Conservation (phyloP, 192 early-diverging fungal genomes). For the Mortierella hygrophila region DNA sequence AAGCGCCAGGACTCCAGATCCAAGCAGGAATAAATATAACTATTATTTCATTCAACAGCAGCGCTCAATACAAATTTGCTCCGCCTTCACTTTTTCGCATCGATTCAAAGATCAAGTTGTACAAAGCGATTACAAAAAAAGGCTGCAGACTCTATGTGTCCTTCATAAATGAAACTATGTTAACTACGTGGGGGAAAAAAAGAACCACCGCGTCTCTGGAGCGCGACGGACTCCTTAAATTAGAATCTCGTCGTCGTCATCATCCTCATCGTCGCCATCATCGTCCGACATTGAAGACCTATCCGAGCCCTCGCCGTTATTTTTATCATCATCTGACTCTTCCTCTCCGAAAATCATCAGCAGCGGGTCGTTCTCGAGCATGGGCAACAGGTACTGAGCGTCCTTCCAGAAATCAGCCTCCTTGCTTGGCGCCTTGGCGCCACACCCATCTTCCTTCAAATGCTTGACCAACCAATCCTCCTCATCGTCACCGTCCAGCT, state of each 20-base stretch:
- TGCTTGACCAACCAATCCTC: slow-evolving; percentile 70
- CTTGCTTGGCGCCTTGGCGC: slow-evolving; percentile 62
- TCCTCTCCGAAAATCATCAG: slow-evolving; percentile 81
- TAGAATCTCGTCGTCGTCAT: slow-evolving; percentile 37
- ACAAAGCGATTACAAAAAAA: not conserved
- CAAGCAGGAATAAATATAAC: slow-evolving; percentile 5
- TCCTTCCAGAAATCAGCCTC: slow-evolving; percentile 80
- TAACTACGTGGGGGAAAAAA: not conserved
- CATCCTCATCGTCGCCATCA: slow-evolving; percentile 25
- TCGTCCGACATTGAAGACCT: slow-evolving; percentile 13
- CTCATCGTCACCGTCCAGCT: not conserved
- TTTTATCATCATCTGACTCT: slow-evolving; percentile 70
- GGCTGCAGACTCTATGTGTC: not conserved
- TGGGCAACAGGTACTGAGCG: slow-evolving; percentile 82
- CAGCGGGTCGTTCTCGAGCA: slow-evolving; percentile 89
- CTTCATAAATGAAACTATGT: not conserved
- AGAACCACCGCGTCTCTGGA: not conserved
- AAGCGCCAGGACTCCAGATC: slow-evolving; percentile 1
- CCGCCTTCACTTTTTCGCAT: not conserved
- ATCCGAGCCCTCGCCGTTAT: slow-evolving; percentile 37
- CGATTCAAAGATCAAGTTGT: not conserved
- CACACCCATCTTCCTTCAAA: slow-evolving; percentile 67
- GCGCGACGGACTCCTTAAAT: not conserved
- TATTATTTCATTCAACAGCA: not conserved
- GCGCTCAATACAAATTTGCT: not conserved